Percentiles rank a stretch among this genome's conserved stretches.
phyloP scores from a whole-genome alignment of 2,329 filamentous ascomycete species.

The Aspergillus melleus region DNA sequence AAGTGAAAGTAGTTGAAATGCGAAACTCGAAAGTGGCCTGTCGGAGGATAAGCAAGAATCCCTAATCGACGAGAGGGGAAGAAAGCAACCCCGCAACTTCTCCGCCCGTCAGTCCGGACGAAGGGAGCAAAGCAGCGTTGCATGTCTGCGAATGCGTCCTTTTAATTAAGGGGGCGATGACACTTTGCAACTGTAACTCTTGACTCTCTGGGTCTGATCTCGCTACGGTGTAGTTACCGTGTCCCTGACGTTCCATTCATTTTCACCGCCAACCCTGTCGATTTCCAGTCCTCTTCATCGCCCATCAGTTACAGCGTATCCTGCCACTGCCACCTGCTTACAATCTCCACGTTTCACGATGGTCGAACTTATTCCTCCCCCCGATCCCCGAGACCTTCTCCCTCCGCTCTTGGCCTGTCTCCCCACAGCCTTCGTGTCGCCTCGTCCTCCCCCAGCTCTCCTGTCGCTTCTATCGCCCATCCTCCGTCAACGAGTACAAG shows the following conservation, averaged over 20 bases:
- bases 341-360: constrained; percentile 34
- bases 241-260: not conserved
- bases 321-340: not conserved
- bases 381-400: constrained; percentile 57
- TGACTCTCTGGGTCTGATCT: not conserved
- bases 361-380: constrained; percentile 56
- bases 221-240: not conserved
- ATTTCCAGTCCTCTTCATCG: not conserved
- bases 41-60: too few species aligned
- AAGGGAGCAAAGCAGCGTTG: not conserved
- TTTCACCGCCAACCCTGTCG: not conserved
- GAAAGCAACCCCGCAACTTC: not conserved
- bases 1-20: not conserved
- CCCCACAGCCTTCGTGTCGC: constrained; percentile 60
- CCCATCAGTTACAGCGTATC: too few species aligned
- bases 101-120: not conserved
- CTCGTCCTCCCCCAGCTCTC: constrained; percentile 60
- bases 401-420: constrained; percentile 65
- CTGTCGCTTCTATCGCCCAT: constrained; percentile 63
- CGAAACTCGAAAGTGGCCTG: too few species aligned
- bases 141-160: not conserved
- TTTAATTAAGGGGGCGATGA: not conserved
- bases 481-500: constrained; percentile 61
- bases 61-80: not conserved
- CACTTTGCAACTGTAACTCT: not conserved